Evolutionary conservation across 179 eudicot species (phyloP).

Genomic region (Drosera spatulata): DNA sequence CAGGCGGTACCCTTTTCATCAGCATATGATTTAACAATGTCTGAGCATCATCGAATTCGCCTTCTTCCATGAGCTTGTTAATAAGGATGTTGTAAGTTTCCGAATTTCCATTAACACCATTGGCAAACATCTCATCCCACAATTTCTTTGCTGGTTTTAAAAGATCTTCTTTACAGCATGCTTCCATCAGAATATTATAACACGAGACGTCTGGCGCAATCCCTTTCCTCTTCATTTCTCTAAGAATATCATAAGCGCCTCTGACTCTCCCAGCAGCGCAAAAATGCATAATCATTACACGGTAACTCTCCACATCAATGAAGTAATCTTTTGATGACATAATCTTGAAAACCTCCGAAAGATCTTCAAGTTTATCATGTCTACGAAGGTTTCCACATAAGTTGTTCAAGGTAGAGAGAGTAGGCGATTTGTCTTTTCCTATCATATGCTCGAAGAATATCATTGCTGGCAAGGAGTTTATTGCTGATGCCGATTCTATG

Average conservation of each 20-base stretch:
- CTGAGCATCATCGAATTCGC: slow-evolving; percentile 58
- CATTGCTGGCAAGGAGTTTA: slow-evolving; percentile 46
- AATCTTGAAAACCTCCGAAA: slow-evolving; percentile 34
- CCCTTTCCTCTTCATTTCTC: slow-evolving; percentile 71
- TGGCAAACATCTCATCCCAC: slow-evolving; percentile 96
- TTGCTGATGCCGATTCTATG: slow-evolving; percentile 53
- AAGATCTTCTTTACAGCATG: slow-evolving; percentile 68
- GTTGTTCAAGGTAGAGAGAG: slow-evolving; percentile 36
- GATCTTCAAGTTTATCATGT: slow-evolving; percentile 39
- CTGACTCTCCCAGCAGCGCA: slow-evolving; percentile 58
- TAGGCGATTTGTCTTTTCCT: slow-evolving; percentile 34
- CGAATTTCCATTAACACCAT: slow-evolving; percentile 49
- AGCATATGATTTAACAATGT: slow-evolving; percentile 48
- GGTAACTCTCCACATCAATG: slow-evolving; percentile 35
- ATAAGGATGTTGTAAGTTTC: slow-evolving; percentile 56
- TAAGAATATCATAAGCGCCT: slow-evolving; percentile 33
- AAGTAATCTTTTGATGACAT: slow-evolving; percentile 57
- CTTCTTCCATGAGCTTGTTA: slow-evolving; percentile 41
- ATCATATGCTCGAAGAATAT: slow-evolving; percentile 59
- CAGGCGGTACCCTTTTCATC: slow-evolving; percentile 52
- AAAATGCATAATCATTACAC: slow-evolving; percentile 41
- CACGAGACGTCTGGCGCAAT: slow-evolving; percentile 45
- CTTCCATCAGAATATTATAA: slow-evolving; percentile 72
- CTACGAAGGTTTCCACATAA: slow-evolving; percentile 48
- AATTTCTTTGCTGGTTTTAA: slow-evolving; percentile 82